A percentile compares a stretch with the other conserved stretches of the same genome.
Evolutionary conservation across 257 asterid genomes (phyloP).

Genomic region (Gentiana dahurica): DNA sequence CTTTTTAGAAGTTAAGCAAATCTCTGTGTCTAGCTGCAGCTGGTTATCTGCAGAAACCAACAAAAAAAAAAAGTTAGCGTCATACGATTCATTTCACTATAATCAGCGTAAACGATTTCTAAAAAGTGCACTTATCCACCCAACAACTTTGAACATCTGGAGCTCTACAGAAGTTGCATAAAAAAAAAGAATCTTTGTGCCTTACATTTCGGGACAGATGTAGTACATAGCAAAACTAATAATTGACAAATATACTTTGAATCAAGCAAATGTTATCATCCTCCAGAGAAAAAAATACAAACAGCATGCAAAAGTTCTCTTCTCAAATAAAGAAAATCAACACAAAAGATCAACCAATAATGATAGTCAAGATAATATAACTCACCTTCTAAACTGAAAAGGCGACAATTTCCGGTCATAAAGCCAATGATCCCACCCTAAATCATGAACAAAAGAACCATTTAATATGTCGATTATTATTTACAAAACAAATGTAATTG

Average conservation of each 20-base stretch:
- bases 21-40: conserved; percentile 51
- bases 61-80: neutral
- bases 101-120: neutral
- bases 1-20: conserved; percentile 64
- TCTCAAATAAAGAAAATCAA: too few species aligned
- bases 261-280: too few species aligned
- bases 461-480: neutral
- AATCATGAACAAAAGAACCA: conserved; percentile 11
- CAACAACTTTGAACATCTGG: too few species aligned
- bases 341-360: too few species aligned
- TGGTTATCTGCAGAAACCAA: conserved; percentile 47
- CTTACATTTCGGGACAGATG: too few species aligned
- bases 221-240: too few species aligned
- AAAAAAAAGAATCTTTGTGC: too few species aligned
- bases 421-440: conserved; percentile 87
- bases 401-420: conserved; percentile 60
- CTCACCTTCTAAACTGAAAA: conserved; percentile 61
- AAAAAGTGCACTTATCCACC: neutral
- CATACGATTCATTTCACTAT: neutral
- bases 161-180: too few species aligned
- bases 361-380: too few species aligned
- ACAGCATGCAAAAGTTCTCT: too few species aligned
- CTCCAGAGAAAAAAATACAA: too few species aligned
- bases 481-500: neutral
- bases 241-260: too few species aligned